phyloP scores from a whole-genome alignment of 2,329 filamentous ascomycete species.

The Cladophialophora carrionii region DNA sequence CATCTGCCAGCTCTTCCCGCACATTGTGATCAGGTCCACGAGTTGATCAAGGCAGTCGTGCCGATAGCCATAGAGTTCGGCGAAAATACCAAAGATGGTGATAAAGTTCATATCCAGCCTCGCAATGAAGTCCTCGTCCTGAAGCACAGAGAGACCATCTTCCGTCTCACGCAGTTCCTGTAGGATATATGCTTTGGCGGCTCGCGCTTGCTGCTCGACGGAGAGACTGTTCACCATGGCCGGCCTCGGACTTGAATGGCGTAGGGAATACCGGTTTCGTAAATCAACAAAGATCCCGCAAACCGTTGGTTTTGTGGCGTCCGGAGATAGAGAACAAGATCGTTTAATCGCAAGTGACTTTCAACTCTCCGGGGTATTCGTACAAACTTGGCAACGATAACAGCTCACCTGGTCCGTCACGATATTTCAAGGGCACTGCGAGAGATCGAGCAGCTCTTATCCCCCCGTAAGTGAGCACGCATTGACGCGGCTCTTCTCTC shows the following conservation, averaged over 20 bases:
- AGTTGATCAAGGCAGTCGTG: constrained; percentile 37
- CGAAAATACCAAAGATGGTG: constrained; percentile 37
- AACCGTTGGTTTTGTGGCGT: background rate
- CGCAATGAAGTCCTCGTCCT: constrained; percentile 31
- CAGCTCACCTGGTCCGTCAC: background rate
- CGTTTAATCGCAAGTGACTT: background rate
- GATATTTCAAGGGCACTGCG: background rate
- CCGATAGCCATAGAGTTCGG: constrained; percentile 37
- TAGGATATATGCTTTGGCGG: constrained; percentile 36
- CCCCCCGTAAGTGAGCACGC: background rate
- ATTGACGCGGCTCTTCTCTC: constrained; percentile 22
- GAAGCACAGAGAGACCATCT: constrained; percentile 28
- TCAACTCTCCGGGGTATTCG: background rate
- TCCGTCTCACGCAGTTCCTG: constrained; percentile 34
- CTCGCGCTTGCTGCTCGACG: constrained; percentile 36
- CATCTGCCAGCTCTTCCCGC: constrained; percentile 33
- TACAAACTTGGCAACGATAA: background rate
- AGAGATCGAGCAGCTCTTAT: background rate
- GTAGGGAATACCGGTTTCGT: background rate
- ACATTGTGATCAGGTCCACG: constrained; percentile 36
- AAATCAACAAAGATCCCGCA: background rate
- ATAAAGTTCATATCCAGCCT: constrained; percentile 37
- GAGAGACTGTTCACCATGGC: constrained; percentile 27
- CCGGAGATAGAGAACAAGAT: background rate
- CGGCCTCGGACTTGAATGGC: background rate